These are phyloP conservation scores for Mycena sp. DNA, from an alignment of 1,284 basidiomycete genomes.

Conservation along the genomic window DNA sequence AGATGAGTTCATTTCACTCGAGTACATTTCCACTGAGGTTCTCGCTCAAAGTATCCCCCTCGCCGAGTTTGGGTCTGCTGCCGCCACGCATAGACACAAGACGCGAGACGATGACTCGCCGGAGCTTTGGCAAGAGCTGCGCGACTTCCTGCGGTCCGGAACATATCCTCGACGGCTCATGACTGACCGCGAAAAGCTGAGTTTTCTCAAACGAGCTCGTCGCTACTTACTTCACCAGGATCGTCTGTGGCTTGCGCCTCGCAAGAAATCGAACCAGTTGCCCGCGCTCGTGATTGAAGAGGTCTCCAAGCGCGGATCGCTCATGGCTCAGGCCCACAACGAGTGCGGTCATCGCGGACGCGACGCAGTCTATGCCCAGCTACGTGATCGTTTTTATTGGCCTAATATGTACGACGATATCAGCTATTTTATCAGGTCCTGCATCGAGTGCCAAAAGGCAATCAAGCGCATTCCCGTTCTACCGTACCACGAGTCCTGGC, in stretches of 20 bases:
- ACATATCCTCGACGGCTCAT: slow-evolving; percentile 7
- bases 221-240: slow-evolving; percentile 30
- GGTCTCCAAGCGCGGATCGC: not conserved
- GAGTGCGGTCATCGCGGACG: slow-evolving; percentile 39
- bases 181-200: not conserved
- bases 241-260: slow-evolving; percentile 23
- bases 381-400: slow-evolving; percentile 41
- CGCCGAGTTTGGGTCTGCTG: not conserved
- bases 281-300: slow-evolving; percentile 32
- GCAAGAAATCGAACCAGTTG: not conserved
- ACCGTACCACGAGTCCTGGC: slow-evolving; percentile 31
- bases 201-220: slow-evolving; percentile 1
- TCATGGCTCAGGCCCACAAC: slow-evolving; percentile 32
- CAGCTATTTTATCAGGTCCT: slow-evolving; percentile 41
- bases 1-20: not conserved
- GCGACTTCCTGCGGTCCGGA: too few relatives aligned
- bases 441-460: slow-evolving; percentile 42
- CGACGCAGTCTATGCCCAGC: slow-evolving; percentile 34
- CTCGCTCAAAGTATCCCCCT: not conserved
- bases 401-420: slow-evolving; percentile 42
- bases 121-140: too few relatives aligned
- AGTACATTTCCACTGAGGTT: not conserved
- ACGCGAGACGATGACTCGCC: too few relatives aligned
- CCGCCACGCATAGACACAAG: slow-evolving; percentile 7
- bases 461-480: slow-evolving; percentile 26